These are phyloP conservation scores for Toxoplasma gondii DNA, from an alignment of 169 alveolate genomes.

Conservation along the genomic window DNA sequence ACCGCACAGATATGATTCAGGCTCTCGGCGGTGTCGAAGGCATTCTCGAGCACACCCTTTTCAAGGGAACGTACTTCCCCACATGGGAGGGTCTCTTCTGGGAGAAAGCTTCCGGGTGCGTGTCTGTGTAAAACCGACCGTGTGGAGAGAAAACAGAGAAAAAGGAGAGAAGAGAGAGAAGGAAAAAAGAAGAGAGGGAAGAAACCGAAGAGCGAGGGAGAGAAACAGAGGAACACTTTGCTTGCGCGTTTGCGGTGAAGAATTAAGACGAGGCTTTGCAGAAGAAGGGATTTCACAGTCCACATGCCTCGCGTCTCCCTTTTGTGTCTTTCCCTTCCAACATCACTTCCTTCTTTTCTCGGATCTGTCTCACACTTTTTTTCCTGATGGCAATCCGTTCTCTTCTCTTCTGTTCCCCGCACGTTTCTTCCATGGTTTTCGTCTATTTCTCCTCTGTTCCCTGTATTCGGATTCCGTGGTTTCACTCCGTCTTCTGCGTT, in stretches of 20 bases:
- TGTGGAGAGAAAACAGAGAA: background rate
- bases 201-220: background rate
- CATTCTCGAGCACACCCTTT: conserved; percentile 99
- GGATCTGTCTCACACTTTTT: background rate
- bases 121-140: background rate
- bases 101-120: conserved; percentile 98
- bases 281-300: background rate
- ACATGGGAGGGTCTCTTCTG: conserved; percentile 99
- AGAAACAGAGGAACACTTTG: background rate
- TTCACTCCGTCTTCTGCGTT: background rate
- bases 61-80: conserved; percentile 99
- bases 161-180: background rate
- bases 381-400: background rate
- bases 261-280: background rate
- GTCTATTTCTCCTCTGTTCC: background rate
- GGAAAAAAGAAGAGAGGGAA: background rate
- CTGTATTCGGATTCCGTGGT: background rate
- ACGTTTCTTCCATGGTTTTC: background rate
- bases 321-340: background rate
- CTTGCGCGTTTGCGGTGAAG: background rate
- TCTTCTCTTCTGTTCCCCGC: background rate
- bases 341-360: background rate
- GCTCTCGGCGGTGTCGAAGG: conserved; percentile 99
- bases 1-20: conserved; percentile 99
- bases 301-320: background rate